Evolutionary conservation across 1,284 basidiomycete species (phyloP).

Genomic region (Baeospora myosura): DNA sequence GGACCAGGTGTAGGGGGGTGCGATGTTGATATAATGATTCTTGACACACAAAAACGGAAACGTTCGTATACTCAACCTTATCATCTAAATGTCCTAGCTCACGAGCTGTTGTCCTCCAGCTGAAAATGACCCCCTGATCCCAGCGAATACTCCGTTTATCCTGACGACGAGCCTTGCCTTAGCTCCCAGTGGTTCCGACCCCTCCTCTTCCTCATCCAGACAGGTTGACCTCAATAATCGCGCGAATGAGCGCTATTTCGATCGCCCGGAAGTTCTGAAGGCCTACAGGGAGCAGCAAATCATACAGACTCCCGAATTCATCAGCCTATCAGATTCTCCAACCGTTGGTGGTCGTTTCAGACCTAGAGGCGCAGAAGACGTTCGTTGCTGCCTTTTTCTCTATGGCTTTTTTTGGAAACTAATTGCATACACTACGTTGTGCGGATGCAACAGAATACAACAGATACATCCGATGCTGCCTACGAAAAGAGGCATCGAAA

Average conservation of each 20-base stretch:
- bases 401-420: too few species aligned
- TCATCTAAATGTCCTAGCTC: conserved; percentile 3
- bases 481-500: conserved; percentile 82
- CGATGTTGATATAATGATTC: conserved; percentile 75
- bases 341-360: conserved; percentile 60
- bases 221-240: not conserved
- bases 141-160: conserved; percentile 54
- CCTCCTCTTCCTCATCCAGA: not conserved
- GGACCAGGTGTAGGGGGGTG: conserved; percentile 69
- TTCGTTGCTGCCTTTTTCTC: conserved; percentile 30
- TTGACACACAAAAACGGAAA: conserved; percentile 73
- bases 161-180: conserved; percentile 61
- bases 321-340: conserved; percentile 47
- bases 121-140: conserved; percentile 65
- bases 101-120: conserved; percentile 32
- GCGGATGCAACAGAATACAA: conserved; percentile 35
- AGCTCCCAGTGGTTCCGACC: conserved; percentile 18
- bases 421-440: conserved; percentile 4
- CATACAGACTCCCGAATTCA: conserved; percentile 70
- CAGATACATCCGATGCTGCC: conserved; percentile 78
- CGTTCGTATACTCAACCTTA: conserved; percentile 43
- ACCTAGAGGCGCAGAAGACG: conserved; percentile 60
- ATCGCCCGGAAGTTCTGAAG: conserved; percentile 65
- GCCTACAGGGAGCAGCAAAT: conserved; percentile 57
- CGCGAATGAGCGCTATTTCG: conserved; percentile 68